These are phyloP conservation scores for Kernera saxatilis DNA, from an alignment of 345 rosid species.

Conservation along the genomic window DNA sequence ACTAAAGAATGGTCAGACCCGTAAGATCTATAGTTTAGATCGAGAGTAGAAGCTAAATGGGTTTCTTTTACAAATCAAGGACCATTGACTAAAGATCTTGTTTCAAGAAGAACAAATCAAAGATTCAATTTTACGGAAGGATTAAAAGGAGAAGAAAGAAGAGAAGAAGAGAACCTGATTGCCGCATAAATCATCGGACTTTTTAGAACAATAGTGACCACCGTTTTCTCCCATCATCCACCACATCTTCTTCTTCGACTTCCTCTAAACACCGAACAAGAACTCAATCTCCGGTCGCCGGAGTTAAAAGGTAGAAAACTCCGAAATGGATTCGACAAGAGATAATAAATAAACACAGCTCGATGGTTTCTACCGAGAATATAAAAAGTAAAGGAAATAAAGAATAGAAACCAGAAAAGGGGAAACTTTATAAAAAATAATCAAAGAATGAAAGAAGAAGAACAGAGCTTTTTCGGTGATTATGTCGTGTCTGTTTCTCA, in stretches of 20 bases:
- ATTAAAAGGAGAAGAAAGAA: background rate
- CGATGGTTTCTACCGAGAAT: background rate
- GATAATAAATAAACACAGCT: background rate
- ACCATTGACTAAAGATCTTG: slow-evolving; percentile 20
- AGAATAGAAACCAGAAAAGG: background rate
- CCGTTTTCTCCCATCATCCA: slow-evolving; percentile 97
- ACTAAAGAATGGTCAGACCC: background rate
- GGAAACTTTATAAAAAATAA: background rate
- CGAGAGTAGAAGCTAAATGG: background rate
- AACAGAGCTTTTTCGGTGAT: slow-evolving; percentile 12
- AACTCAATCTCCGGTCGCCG: slow-evolving; percentile 14
- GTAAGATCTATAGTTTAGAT: slow-evolving; percentile 16
- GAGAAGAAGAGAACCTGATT: slow-evolving; percentile 63
- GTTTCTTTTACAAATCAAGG: background rate
- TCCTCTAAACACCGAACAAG: background rate
- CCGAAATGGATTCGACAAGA: background rate
- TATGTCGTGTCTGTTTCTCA: background rate
- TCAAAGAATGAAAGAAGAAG: slow-evolving; percentile 14
- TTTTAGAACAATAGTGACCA: slow-evolving; percentile 89
- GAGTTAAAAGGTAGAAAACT: background rate
- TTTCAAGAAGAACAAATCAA: background rate
- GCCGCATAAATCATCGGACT: slow-evolving; percentile 79
- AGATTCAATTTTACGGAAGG: background rate
- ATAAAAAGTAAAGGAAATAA: background rate
- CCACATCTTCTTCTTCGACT: slow-evolving; percentile 60